Percentiles rank a stretch among this genome's conserved stretches.
Conservation (phyloP, 441 rosid species). For the Pelargonium exstipulatum region DNA sequence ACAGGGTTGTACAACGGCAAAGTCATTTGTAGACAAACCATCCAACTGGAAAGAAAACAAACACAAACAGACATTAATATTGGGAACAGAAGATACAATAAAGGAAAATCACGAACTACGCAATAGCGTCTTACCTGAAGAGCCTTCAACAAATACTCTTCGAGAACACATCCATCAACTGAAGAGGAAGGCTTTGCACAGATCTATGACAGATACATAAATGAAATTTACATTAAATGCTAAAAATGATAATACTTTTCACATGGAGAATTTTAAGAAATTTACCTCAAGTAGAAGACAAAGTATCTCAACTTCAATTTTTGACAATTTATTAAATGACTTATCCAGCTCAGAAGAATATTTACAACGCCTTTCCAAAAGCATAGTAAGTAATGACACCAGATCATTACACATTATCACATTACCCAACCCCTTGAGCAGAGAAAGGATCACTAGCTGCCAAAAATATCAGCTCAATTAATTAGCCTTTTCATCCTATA, state of each 20-base stretch:
- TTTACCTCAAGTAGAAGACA: conserved; percentile 90
- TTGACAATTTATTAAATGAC: conserved; percentile 49
- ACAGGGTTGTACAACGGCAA: conserved; percentile 57
- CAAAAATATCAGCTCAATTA: conserved; percentile 20
- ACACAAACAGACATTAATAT: background rate
- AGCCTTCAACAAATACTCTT: conserved; percentile 51
- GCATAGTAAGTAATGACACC: conserved; percentile 50
- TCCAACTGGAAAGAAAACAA: conserved; percentile 53
- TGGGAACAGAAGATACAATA: conserved; percentile 6
- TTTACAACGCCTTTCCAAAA: conserved; percentile 56
- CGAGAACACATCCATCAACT: conserved; percentile 34
- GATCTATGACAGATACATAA: conserved; percentile 36
- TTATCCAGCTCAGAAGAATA: conserved; percentile 37
- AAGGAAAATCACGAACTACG: conserved; percentile 12
- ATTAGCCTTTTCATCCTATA: conserved; percentile 13
- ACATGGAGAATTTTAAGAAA: background rate
- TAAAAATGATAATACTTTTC: conserved; percentile 11
- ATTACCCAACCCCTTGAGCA: conserved; percentile 76
- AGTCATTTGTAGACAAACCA: conserved; percentile 43
- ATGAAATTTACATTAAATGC: conserved; percentile 23
- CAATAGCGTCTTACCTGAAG: conserved; percentile 55
- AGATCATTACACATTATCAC: conserved; percentile 53
- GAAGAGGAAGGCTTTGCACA: conserved; percentile 44
- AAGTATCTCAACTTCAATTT: conserved; percentile 55
- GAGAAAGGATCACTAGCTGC: conserved; percentile 75